Evolutionary conservation across 73 alveolate genomes (phyloP).

Genomic region (Paramecium sexaurelia): DNA sequence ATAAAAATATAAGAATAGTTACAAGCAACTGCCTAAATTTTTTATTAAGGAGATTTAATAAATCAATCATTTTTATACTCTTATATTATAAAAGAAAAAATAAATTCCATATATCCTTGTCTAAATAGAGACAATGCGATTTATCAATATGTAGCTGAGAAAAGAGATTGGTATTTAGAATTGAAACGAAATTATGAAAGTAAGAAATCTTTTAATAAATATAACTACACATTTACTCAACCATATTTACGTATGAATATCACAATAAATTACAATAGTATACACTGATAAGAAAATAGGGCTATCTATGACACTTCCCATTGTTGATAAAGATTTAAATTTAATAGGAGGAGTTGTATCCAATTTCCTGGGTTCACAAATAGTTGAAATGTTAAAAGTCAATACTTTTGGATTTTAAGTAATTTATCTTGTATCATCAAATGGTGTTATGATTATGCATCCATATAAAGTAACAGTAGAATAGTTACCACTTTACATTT

Average conservation of each 20-base stretch:
- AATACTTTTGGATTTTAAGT: not conserved
- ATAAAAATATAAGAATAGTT: not conserved
- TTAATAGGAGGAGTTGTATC: conserved; percentile 24
- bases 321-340: not conserved
- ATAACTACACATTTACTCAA: not conserved
- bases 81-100: not conserved
- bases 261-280: not conserved
- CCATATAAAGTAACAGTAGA: not conserved
- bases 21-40: not conserved
- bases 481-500: conserved; percentile 7
- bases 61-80: not conserved
- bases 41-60: not conserved
- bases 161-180: conserved; percentile 18
- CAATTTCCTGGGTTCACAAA: not conserved
- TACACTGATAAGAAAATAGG: not conserved
- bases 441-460: conserved; percentile 3
- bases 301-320: not conserved
- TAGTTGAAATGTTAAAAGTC: not conserved
- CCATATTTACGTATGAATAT: conserved; percentile 1
- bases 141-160: not conserved
- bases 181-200: not conserved
- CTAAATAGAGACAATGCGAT: not conserved
- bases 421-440: not conserved
- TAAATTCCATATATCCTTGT: conserved; percentile 9
- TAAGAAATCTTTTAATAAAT: not conserved